Evolutionary conservation across 441 rosid species (phyloP).

Genomic region (Daphne laureola): DNA sequence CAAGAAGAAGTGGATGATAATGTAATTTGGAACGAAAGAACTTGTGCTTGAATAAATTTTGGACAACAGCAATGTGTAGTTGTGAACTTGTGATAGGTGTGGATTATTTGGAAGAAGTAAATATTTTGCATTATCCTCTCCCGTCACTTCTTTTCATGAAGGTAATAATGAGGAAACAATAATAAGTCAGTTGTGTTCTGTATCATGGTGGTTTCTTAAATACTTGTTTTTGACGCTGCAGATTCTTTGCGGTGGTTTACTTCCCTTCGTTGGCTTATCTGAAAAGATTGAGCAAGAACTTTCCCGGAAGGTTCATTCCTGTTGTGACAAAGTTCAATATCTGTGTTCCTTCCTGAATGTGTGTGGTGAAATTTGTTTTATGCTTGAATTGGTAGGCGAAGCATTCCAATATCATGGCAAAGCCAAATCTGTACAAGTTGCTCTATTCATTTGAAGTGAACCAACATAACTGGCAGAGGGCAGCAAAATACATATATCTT

Average conservation of each 20-base stretch:
- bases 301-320: conserved; percentile 78
- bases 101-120: too few relatives aligned
- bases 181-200: too few relatives aligned
- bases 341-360: conserved; percentile 8
- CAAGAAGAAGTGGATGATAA: too few relatives aligned
- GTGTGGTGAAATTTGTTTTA: neutral
- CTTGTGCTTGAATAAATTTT: too few relatives aligned
- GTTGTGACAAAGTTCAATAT: conserved; percentile 13
- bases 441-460: conserved; percentile 95
- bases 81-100: too few relatives aligned
- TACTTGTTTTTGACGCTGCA: conserved; percentile 13
- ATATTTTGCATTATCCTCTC: too few relatives aligned
- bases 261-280: conserved; percentile 82
- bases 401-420: conserved; percentile 64
- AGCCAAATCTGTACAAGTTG: conserved; percentile 84
- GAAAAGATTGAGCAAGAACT: conserved; percentile 95
- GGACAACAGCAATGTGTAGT: too few relatives aligned
- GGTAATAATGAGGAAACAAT: too few relatives aligned
- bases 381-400: conserved; percentile 57
- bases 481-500: conserved; percentile 81
- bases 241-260: conserved; percentile 83
- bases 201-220: too few relatives aligned
- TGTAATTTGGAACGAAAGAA: too few relatives aligned
- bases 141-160: too few relatives aligned
- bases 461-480: conserved; percentile 89